phyloP scores from a whole-genome alignment of 1,139 yeast species.

The Sugiyamaella neomexicana region DNA sequence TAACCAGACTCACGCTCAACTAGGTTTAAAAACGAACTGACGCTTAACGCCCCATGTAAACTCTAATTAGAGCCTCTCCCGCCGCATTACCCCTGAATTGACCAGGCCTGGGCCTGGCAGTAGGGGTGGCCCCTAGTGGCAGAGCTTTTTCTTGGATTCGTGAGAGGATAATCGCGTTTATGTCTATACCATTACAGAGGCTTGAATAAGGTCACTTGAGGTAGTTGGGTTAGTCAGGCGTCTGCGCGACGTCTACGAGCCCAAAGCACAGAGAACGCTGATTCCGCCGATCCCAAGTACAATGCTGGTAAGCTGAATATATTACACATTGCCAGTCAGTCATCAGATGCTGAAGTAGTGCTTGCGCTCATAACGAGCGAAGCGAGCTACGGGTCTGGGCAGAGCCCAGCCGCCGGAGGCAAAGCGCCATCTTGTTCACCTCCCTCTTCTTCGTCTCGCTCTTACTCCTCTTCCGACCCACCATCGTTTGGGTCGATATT shows the following conservation, averaged over 20 bases:
- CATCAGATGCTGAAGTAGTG: too few species aligned
- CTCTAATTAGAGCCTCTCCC: neutral
- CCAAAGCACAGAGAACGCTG: too few species aligned
- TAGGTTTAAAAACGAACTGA: neutral
- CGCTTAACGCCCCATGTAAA: neutral
- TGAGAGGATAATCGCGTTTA: too few species aligned
- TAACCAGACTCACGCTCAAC: neutral
- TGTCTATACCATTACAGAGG: too few species aligned
- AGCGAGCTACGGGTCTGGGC: conserved; percentile 1
- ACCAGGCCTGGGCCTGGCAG: neutral
- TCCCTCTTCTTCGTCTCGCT: neutral
- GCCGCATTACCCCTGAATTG: neutral
- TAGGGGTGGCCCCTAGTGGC: neutral
- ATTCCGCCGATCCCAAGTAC: too few species aligned
- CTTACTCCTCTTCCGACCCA: conserved; percentile 19
- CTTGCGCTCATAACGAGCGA: neutral
- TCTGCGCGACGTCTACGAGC: too few species aligned
- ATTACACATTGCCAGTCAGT: too few species aligned
- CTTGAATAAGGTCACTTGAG: too few species aligned
- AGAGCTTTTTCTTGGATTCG: neutral
- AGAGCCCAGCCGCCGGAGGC: neutral
- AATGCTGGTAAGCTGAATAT: too few species aligned
- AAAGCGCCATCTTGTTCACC: too few species aligned
- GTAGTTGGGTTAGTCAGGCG: too few species aligned
- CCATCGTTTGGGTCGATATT: conserved; percentile 16